Base-by-base conservation (phyloP, 2,329 filamentous ascomycete species). In the Cladophialophora chaetospira region DNA sequence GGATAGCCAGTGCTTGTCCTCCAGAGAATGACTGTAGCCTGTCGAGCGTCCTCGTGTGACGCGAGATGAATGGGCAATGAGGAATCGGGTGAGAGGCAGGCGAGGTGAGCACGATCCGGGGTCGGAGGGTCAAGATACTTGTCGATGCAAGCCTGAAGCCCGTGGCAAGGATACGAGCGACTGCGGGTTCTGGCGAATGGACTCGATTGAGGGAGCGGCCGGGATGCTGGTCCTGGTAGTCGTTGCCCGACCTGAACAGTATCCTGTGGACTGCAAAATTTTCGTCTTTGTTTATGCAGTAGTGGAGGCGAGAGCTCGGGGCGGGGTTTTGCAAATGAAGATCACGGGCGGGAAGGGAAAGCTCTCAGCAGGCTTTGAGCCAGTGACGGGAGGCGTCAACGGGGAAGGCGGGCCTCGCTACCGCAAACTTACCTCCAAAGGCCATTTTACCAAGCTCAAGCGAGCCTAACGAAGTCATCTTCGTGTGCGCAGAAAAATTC, bases 51-150 rank as follows among this genome's bases (percentile, higher is more conserved):
- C 35, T 43, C 26, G 49, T 42, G 35, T 58, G 48, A 51, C 55
- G 43, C 52, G 45, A 58, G 43, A 56, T 26, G 33, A 26, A 26
- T 49, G 25, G 47, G 52, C 21, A 53, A 61, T 53, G 52, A 58
- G 55, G 51, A 56, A 48, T 19, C 26, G 47, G 33, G 47, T 50
- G 23, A 40, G 33, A 50, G 47, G 47, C 29, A 26, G 31, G n/a
- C 47, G 10, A 9, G n/a, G 47, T 43, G 36, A 51, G 48, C 35
- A 42, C 21, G 48, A 51, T 31, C 35, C 48, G 25, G 48, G 21
- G 21, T 8, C 42, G 42, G 19, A 15, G 40, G 29, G 6, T 33
- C 29, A 33, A 33, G 6, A n/a, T 23, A 10, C 26, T 42, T 40
- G 48, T 43, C 17, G 44, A 33, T 28, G 44, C n/a, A 47, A 28